Conservation (phyloP, 768 basidiomycete species). For the Dictyophora rubrovolvata region DNA sequence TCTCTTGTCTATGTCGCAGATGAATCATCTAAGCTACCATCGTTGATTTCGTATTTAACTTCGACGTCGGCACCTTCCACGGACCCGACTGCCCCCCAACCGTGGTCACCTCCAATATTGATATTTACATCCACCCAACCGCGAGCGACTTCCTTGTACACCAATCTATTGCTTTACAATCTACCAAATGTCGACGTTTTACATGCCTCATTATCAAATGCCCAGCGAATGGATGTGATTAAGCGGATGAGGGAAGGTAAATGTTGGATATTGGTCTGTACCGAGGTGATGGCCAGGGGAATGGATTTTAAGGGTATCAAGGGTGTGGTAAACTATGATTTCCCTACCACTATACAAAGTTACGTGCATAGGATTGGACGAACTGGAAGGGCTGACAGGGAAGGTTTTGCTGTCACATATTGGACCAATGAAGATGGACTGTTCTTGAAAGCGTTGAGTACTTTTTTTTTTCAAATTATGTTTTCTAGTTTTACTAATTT, state of each 20-base stretch:
- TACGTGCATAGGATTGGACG: slow-evolving; percentile 96
- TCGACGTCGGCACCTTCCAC: slow-evolving; percentile 21
- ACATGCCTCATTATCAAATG: slow-evolving; percentile 82
- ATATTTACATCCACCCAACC: slow-evolving; percentile 89
- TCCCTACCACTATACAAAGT: slow-evolving; percentile 89
- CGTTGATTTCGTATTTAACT: slow-evolving; percentile 67
- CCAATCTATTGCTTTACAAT: slow-evolving; percentile 71
- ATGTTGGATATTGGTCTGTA: slow-evolving; percentile 92
- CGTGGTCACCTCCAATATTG: slow-evolving; percentile 84
- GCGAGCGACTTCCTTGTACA: slow-evolving; percentile 67
- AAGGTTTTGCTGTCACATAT: slow-evolving; percentile 90
- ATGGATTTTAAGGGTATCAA: slow-evolving; percentile 95
- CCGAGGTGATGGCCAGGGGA: slow-evolving; percentile 95
- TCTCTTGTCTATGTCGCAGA: slow-evolving; percentile 85
- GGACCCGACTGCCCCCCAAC: slow-evolving; percentile 16
- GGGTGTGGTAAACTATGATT: slow-evolving; percentile 95
- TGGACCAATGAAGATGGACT: slow-evolving; percentile 92
- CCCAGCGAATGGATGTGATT: slow-evolving; percentile 80
- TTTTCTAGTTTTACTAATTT: slow-evolving; percentile 1
- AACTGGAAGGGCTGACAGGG: slow-evolving; percentile 86
- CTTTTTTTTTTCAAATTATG: slow-evolving; percentile 2
- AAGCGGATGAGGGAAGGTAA: slow-evolving; percentile 78
- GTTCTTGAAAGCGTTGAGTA: slow-evolving; percentile 73
- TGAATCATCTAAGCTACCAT: slow-evolving; percentile 89
- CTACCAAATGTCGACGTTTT: slow-evolving; percentile 79